phyloP scores from a whole-genome alignment of 176 grass and related monocot species.

The Carex littledalei region DNA sequence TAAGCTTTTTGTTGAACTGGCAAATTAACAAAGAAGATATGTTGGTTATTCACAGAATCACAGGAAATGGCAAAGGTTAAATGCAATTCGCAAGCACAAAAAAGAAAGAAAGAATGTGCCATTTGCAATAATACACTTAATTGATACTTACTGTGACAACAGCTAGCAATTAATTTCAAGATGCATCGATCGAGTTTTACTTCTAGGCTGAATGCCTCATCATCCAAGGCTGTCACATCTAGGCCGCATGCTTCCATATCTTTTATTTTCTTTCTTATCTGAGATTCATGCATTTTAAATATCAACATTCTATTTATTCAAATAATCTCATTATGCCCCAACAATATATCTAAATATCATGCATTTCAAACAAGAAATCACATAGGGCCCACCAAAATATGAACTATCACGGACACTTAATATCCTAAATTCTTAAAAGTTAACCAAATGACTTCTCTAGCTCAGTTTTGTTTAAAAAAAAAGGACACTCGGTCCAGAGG shows the following conservation, averaged over 20 bases:
- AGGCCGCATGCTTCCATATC: constrained; percentile 37
- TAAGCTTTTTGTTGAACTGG: not conserved
- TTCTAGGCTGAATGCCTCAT: constrained; percentile 81
- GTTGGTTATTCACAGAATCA: not conserved
- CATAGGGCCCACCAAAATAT: not conserved
- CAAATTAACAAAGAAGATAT: not conserved
- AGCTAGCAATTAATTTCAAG: constrained; percentile 83
- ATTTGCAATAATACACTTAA: constrained; percentile 23
- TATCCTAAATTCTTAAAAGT: not conserved
- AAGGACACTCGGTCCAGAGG: not conserved
- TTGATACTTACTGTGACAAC: constrained; percentile 68
- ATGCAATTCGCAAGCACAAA: not conserved
- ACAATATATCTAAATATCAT: constrained; percentile 8
- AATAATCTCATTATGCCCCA: constrained; percentile 18
- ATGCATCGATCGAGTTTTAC: constrained; percentile 83
- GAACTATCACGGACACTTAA: not conserved
- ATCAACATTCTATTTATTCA: not conserved
- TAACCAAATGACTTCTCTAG: not conserved
- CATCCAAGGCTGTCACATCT: constrained; percentile 54
- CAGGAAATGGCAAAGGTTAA: not conserved
- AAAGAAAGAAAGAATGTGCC: not conserved
- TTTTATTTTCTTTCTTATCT: constrained; percentile 74
- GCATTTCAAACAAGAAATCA: not conserved
- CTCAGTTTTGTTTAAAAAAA: not conserved
- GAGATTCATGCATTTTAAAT: constrained; percentile 26